A percentile compares a stretch with the other conserved stretches of the same genome.
Evolutionary conservation across 306 rosid species (phyloP).

Genomic region (Acmispon strigosus): DNA sequence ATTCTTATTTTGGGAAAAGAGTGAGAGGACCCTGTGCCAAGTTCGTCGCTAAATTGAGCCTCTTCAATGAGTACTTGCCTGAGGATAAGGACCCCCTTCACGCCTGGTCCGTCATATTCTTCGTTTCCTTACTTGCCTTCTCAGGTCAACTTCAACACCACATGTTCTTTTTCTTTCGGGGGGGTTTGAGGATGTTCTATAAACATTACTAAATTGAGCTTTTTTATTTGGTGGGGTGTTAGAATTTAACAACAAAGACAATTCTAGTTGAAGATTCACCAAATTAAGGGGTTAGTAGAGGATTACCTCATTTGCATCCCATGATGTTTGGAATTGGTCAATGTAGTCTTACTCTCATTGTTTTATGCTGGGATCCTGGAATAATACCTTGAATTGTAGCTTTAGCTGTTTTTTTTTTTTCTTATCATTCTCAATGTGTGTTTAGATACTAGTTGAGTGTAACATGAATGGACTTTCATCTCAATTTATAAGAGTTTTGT

Average conservation of each 20-base stretch:
- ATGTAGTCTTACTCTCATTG: constrained; percentile 4
- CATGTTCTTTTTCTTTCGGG: background rate
- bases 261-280: background rate
- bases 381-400: background rate
- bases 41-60: constrained; percentile 38
- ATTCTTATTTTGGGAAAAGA: constrained; percentile 40
- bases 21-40: constrained; percentile 37
- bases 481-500: no score
- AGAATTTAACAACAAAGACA: background rate
- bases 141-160: constrained; percentile 40
- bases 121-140: constrained; percentile 54
- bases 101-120: constrained; percentile 55
- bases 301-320: background rate
- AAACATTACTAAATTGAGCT: background rate
- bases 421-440: no score
- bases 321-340: background rate
- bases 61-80: constrained; percentile 59
- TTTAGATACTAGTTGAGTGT: no score
- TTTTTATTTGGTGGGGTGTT: background rate
- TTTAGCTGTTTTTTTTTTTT: background rate
- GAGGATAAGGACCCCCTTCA: constrained; percentile 92
- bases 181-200: background rate
- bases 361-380: background rate
- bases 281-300: no score
- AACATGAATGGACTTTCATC: no score